A percentile compares a stretch with the other conserved stretches of the same genome.
phyloP scores from a whole-genome alignment of 805 yeast genomes.

The Millerozyma acaciae region DNA sequence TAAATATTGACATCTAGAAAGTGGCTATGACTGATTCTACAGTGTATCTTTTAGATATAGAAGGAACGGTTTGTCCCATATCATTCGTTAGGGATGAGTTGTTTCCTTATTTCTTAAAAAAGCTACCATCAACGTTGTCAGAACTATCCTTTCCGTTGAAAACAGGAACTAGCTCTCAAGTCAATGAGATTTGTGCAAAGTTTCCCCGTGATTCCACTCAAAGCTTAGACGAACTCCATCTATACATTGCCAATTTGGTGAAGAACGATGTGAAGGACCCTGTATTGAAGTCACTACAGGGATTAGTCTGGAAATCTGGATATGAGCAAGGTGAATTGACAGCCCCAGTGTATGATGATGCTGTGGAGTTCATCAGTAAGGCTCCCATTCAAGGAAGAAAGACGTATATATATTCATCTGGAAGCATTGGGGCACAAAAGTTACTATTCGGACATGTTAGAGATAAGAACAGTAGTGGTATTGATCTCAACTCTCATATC shows the following conservation, averaged over 20 bases:
- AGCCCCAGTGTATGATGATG: conserved; percentile 78
- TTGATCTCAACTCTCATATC: conserved; percentile 53
- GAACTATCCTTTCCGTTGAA: conserved; percentile 29
- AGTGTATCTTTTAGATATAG: conserved; percentile 83
- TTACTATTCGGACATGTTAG: conserved; percentile 66
- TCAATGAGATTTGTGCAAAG: conserved; percentile 31
- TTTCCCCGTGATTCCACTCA: conserved; percentile 41
- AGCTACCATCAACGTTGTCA: conserved; percentile 41
- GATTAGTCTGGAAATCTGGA: conserved; percentile 77
- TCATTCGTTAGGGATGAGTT: conserved; percentile 77
- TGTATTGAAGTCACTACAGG: conserved; percentile 73
- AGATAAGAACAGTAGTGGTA: conserved; percentile 21
- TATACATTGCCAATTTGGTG: conserved; percentile 57
- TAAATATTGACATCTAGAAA: too few relatives aligned
- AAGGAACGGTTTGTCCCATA: conserved; percentile 92
- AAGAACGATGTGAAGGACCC: conserved; percentile 72
- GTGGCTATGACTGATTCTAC: too few relatives aligned
- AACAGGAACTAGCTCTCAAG: conserved; percentile 12
- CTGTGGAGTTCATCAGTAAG: conserved; percentile 49
- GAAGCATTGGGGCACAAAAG: conserved; percentile 83
- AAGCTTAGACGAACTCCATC: conserved; percentile 29
- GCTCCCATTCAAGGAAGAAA: conserved; percentile 29
- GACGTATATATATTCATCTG: conserved; percentile 81
- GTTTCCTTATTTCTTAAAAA: conserved; percentile 67
- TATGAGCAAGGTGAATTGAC: conserved; percentile 69